These are phyloP conservation scores for Anthracocystis setariae DNA, from an alignment of 1,284 basidiomycete species.

Conservation along the genomic window DNA sequence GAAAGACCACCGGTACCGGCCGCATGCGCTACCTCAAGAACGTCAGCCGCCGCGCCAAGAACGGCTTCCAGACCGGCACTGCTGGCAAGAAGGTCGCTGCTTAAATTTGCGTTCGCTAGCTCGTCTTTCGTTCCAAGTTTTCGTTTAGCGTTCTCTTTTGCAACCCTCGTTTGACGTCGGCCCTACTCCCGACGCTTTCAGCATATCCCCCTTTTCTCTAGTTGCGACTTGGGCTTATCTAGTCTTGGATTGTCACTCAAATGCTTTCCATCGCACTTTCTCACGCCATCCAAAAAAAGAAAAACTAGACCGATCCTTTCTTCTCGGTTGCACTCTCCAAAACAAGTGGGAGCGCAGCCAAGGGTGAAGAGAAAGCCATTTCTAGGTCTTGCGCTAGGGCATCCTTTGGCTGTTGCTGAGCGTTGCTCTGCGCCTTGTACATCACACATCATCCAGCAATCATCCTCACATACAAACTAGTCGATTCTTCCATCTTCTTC, in stretches of 20 bases:
- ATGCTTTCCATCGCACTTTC: conserved; percentile 4
- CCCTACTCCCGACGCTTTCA: conserved; percentile 17
- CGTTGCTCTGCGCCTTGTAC: conserved; percentile 31
- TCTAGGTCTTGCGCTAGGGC: conserved; percentile 33
- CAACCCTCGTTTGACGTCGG: conserved; percentile 25
- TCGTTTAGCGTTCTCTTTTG: conserved; percentile 16
- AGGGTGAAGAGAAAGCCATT: conserved; percentile 22
- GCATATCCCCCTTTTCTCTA: conserved; percentile 13
- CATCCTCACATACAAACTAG: conserved; percentile 16
- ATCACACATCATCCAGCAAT: conserved; percentile 25
- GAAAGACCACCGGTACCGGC: conserved; percentile 97
- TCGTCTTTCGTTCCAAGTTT: conserved; percentile 10
- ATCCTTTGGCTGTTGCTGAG: background rate
- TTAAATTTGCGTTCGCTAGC: conserved; percentile 36
- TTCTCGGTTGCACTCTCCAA: conserved; percentile 8
- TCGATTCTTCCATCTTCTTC: conserved; percentile 10
- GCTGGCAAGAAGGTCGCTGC: conserved; percentile 64
- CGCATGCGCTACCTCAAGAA: conserved; percentile 93
- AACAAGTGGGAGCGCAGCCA: background rate
- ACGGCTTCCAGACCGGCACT: conserved; percentile 77
- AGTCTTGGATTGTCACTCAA: background rate
- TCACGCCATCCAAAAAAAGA: background rate
- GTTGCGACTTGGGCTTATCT: conserved; percentile 3
- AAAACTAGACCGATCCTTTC: conserved; percentile 7
- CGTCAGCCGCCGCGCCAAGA: conserved; percentile 74